phyloP scores from a whole-genome alignment of 768 basidiomycete species.

The Leccinum disarticulatum region DNA sequence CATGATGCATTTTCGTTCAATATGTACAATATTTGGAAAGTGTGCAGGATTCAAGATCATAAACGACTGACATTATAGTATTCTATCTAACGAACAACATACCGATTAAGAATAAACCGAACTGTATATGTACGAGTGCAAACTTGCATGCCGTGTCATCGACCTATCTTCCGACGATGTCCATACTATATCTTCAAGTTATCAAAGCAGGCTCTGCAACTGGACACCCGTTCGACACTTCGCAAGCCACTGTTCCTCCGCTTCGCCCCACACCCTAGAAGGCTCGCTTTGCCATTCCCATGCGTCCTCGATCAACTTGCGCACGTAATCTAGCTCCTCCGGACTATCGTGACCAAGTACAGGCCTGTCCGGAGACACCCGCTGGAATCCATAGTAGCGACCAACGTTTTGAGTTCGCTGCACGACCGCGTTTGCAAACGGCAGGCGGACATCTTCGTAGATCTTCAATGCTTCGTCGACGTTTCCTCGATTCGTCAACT shows the following conservation, averaged over 20 bases:
- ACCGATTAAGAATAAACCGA: background rate
- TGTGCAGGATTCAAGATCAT: no score
- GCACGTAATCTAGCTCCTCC: conserved; percentile 12
- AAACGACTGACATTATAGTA: no score
- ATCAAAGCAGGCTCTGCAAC: background rate
- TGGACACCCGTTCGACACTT: background rate
- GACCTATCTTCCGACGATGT: background rate
- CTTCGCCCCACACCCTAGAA: conserved; percentile 7
- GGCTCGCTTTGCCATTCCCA: conserved; percentile 20
- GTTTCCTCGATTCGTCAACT: conserved; percentile 20
- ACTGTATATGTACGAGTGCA: no score
- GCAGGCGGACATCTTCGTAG: conserved; percentile 35
- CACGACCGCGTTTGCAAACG: conserved; percentile 28
- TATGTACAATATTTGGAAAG: no score
- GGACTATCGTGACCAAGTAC: conserved; percentile 3
- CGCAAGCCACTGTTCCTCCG: conserved; percentile 12
- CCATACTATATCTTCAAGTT: background rate
- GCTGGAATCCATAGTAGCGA: conserved; percentile 22
- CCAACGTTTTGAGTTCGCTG: conserved; percentile 20
- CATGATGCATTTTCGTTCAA: no score
- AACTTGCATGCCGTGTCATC: background rate
- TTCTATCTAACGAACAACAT: background rate
- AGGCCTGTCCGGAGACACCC: background rate
- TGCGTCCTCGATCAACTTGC: conserved; percentile 15
- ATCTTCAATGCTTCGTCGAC: conserved; percentile 27